Conservation (phyloP, 2,329 filamentous ascomycete species). For the Metarhizium brunneum region DNA sequence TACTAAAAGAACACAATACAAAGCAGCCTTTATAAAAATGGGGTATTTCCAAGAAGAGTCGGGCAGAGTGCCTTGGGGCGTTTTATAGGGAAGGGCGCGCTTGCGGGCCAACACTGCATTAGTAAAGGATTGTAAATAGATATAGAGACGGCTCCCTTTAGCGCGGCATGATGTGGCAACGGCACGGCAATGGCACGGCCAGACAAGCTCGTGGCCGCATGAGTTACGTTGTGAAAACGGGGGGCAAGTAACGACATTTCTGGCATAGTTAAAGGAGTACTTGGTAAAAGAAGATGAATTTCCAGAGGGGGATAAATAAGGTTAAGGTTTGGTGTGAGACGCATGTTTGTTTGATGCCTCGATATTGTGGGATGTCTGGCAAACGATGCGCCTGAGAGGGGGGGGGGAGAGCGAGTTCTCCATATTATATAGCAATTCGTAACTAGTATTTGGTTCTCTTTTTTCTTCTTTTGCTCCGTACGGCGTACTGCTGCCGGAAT, state of each 20-base stretch:
- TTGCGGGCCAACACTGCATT: constrained; percentile 5
- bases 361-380: background rate
- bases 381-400: no score
- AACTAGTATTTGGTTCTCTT: no score
- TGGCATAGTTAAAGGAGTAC: background rate
- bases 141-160: constrained; percentile 9
- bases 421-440: no score
- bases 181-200: background rate
- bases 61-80: background rate
- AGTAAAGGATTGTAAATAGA: constrained; percentile 6
- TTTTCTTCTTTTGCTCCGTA: no score
- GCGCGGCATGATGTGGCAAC: constrained; percentile 9
- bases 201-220: constrained; percentile 8
- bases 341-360: background rate
- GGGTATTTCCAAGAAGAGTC: background rate
- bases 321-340: background rate
- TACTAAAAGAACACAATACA: background rate
- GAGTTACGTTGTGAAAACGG: constrained; percentile 6
- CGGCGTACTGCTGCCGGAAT: no score
- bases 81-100: background rate
- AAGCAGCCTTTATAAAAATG: background rate
- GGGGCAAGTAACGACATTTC: background rate
- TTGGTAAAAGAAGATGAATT: background rate
- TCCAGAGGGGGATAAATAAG: background rate
- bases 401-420: no score